These are phyloP conservation scores for Theileria parva DNA, from an alignment of 169 alveolate species.

Conservation along the genomic window DNA sequence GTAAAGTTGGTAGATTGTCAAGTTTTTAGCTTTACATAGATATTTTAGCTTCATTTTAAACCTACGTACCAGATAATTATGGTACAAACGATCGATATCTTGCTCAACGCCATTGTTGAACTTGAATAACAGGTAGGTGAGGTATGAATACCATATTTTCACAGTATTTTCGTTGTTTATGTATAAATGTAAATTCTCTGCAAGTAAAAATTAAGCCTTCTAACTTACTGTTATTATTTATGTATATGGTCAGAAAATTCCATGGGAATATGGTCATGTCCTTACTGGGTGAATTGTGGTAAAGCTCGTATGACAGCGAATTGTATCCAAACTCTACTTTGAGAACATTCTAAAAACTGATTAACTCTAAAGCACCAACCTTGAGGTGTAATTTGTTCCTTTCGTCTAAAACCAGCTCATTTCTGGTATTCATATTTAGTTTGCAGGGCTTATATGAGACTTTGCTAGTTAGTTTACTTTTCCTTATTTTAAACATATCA, in stretches of 20 bases:
- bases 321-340: conserved; percentile 17
- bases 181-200: not conserved
- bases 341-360: conserved; percentile 1
- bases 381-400: not conserved
- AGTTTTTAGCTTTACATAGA: not conserved
- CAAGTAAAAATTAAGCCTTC: not conserved
- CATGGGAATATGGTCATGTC: conserved; percentile 12
- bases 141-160: conserved; percentile 9
- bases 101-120: not conserved
- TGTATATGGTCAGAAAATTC: conserved; percentile 14
- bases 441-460: not conserved
- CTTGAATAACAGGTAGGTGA: not conserved
- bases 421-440: not conserved
- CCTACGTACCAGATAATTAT: not conserved
- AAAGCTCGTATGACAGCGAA: not conserved
- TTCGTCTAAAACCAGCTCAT: not conserved
- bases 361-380: not conserved
- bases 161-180: not conserved
- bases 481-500: not conserved
- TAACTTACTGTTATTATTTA: not conserved
- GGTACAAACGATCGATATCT: not conserved
- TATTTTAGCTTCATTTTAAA: not conserved
- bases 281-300: not conserved
- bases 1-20: conserved; percentile 8
- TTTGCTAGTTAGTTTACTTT: not conserved